phyloP scores from a whole-genome alignment of 2,329 filamentous ascomycete species.

The Diaporthe destruens region DNA sequence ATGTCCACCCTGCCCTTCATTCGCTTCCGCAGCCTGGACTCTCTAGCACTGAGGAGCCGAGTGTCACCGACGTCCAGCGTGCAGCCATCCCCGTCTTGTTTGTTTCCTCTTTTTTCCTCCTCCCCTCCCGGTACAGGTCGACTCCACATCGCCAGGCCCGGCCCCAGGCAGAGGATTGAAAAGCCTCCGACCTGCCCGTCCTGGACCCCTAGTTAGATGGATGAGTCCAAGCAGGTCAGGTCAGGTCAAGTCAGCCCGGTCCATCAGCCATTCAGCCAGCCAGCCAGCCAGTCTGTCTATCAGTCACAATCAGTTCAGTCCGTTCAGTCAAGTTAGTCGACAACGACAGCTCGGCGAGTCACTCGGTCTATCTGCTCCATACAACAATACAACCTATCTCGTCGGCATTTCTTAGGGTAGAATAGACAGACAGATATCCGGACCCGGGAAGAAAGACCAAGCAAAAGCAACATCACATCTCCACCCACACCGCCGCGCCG shows the following conservation, averaged over 20 bases:
- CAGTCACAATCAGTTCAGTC: not conserved
- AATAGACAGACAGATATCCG: not conserved
- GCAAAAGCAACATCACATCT: not conserved
- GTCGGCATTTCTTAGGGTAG: not conserved
- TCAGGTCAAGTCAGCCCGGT: not conserved
- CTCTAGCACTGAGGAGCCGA: constrained; percentile 34
- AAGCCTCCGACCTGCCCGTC: constrained; percentile 36
- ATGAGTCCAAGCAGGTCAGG: not conserved
- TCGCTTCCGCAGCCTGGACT: constrained; percentile 29
- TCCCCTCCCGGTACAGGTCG: not conserved
- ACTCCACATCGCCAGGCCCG: constrained; percentile 30
- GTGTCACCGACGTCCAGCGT: constrained; percentile 36
- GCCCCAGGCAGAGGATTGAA: constrained; percentile 29
- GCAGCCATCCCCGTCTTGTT: constrained; percentile 27
- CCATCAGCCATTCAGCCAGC: not conserved
- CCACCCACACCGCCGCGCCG: not conserved
- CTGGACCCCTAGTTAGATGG: constrained; percentile 12
- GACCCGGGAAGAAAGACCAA: not conserved
- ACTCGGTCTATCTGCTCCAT: constrained; percentile 13
- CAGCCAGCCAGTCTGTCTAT: not conserved
- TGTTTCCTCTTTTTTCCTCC: constrained; percentile 14
- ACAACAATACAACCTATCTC: not conserved
- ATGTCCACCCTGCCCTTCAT: constrained; percentile 24
- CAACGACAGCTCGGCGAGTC: not conserved
- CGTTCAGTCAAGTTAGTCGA: not conserved